Evolutionary conservation across 352 stramenopile genomes (phyloP).

Genomic region (Pythium coloratum): DNA sequence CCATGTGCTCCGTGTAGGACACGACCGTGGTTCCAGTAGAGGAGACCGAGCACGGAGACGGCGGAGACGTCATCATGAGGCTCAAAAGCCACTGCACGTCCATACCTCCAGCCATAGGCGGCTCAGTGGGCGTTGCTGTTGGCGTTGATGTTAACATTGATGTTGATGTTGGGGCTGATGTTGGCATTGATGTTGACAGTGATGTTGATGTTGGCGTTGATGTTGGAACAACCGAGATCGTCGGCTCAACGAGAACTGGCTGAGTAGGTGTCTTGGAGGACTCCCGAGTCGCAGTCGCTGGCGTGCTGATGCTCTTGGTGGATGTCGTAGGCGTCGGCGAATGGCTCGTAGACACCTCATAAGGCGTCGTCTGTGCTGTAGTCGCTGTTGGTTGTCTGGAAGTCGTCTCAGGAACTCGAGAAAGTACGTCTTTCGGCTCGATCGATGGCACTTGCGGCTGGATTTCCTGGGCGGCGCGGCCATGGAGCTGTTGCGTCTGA

Average conservation of each 20-base stretch:
- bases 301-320: neutral
- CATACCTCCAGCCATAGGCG: neutral
- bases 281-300: neutral
- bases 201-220: neutral
- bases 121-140: neutral
- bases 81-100: conserved; percentile 14
- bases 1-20: conserved; percentile 8
- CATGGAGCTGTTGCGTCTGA: neutral
- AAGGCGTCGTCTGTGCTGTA: neutral
- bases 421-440: neutral
- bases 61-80: conserved; percentile 3
- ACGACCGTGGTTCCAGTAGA: neutral
- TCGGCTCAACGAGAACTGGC: neutral
- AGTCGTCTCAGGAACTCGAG: neutral
- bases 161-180: too few species aligned
- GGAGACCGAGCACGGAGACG: neutral
- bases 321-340: neutral
- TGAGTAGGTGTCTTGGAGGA: neutral
- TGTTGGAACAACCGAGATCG: neutral
- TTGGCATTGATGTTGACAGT: too few species aligned
- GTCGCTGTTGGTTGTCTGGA: neutral
- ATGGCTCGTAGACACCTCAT: neutral
- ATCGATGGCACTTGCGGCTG: too few species aligned
- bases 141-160: neutral
- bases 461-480: neutral